Evolutionary conservation across 177 flowering plant species (phyloP).

Genomic region (Tripterygium wilfordii): DNA sequence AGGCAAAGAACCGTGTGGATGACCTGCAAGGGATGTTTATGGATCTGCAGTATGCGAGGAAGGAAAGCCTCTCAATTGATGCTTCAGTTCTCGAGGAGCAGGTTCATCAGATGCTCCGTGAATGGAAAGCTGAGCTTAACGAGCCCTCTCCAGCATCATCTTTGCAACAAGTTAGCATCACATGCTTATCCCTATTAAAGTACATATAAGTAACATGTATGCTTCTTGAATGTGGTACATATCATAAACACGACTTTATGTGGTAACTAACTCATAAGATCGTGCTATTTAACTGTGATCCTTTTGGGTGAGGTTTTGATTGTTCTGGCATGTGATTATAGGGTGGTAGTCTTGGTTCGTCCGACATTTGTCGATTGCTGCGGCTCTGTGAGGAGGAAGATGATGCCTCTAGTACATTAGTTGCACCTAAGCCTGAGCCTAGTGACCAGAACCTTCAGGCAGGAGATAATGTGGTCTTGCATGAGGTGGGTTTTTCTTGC

Average conservation of each 20-base stretch:
- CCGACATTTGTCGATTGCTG: conserved; percentile 66
- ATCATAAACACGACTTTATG: no score
- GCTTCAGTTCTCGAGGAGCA: conserved; percentile 82
- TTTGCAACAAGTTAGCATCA: conserved; percentile 29
- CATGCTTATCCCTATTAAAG: neutral
- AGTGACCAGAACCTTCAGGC: conserved; percentile 38
- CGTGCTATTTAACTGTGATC: conserved; percentile 1
- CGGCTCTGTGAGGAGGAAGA: conserved; percentile 87
- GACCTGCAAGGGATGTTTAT: conserved; percentile 85
- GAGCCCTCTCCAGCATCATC: conserved; percentile 96
- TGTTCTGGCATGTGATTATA: no score
- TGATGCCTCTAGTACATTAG: conserved; percentile 85
- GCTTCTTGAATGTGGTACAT: no score
- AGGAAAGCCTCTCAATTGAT: conserved; percentile 75
- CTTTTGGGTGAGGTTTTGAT: no score
- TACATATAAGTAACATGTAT: no score
- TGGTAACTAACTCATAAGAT: no score
- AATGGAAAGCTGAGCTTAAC: conserved; percentile 94
- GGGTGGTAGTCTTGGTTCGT: conserved; percentile 72
- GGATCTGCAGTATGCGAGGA: conserved; percentile 87
- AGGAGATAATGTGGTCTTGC: conserved; percentile 27
- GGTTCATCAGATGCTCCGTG: conserved; percentile 94
- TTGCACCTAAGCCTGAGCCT: conserved; percentile 66
- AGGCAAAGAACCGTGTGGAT: conserved; percentile 89
- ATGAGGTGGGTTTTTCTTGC: conserved; percentile 51